Percentiles rank a stretch among this genome's conserved stretches.
phyloP scores from a whole-genome alignment of 2,329 filamentous ascomycete species.

The Aphanoascus verrucosus region DNA sequence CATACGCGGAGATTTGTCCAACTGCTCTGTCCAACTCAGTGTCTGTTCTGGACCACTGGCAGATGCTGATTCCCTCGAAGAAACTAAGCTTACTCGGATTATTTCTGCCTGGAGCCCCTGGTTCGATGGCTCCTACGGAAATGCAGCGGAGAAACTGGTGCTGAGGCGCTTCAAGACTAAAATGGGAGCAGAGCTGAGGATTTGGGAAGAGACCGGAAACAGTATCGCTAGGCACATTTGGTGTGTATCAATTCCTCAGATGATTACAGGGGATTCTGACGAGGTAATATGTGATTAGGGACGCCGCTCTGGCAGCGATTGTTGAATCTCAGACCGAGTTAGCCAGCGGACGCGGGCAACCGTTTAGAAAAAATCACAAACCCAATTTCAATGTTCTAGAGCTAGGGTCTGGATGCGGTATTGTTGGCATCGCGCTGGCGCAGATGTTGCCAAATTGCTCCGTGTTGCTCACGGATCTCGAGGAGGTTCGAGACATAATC shows the following conservation, averaged over 20 bases:
- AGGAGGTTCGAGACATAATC: conserved; percentile 53
- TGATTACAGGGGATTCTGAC: not conserved
- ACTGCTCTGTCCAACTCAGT: conserved; percentile 3
- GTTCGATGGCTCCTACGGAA: conserved; percentile 32
- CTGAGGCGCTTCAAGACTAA: conserved; percentile 40
- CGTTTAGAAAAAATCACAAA: conserved; percentile 23
- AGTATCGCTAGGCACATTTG: conserved; percentile 63
- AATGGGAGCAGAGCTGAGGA: conserved; percentile 28
- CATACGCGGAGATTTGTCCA: conserved; percentile 3
- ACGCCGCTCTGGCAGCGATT: conserved; percentile 49
- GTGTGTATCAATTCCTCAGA: conserved; percentile 32
- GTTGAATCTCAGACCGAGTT: conserved; percentile 37
- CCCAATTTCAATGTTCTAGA: conserved; percentile 46
- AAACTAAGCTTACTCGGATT: conserved; percentile 33
- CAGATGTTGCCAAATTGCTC: conserved; percentile 42
- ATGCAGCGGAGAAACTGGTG: conserved; percentile 42
- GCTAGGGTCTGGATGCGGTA: conserved; percentile 57
- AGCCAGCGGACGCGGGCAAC: conserved; percentile 25
- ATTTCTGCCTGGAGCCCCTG: conserved; percentile 48
- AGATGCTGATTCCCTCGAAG: conserved; percentile 20
- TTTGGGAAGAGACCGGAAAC: conserved; percentile 62
- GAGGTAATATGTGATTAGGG: conserved; percentile 33
- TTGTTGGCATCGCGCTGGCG: conserved; percentile 55
- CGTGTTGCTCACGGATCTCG: conserved; percentile 54
- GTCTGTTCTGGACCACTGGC: not conserved